Percentiles rank a stretch among this genome's conserved stretches.
phyloP scores from a whole-genome alignment of 2,329 filamentous ascomycete species.

The Claviceps lovelessii region DNA sequence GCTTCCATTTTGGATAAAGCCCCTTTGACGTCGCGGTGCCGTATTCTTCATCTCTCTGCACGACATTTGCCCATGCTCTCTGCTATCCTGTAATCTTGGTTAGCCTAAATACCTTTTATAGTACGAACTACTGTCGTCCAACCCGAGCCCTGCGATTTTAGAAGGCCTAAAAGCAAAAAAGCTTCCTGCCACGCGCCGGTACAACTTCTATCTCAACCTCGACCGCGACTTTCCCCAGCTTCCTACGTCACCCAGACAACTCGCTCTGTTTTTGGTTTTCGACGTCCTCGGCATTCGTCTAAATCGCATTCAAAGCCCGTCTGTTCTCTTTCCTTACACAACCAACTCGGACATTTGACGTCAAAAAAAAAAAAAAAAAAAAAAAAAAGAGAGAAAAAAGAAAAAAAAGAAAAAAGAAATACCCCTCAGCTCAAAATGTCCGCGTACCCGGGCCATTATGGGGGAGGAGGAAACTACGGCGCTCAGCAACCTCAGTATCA shows the following conservation, averaged over 20 bases:
- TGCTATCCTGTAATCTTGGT: neutral
- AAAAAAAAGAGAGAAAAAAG: no score
- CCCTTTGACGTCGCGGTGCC: neutral
- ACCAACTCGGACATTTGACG: neutral
- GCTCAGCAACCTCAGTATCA: slow-evolving; percentile 25
- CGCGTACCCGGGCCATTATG: slow-evolving; percentile 42
- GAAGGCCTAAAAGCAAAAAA: neutral
- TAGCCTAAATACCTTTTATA: neutral
- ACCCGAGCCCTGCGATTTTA: neutral
- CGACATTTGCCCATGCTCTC: neutral
- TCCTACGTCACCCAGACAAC: neutral
- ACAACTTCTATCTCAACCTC: neutral
- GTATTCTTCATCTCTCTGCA: neutral
- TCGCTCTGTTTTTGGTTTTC: neutral
- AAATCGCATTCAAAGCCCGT: neutral
- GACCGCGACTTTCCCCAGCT: neutral
- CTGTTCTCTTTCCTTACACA: neutral
- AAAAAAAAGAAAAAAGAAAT: no score
- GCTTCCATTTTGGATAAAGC: neutral
- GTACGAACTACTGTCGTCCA: neutral
- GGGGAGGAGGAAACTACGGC: slow-evolving; percentile 29
- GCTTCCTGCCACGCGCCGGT: neutral
- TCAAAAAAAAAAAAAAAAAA: no score
- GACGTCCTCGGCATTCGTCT: neutral
- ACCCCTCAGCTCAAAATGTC: slow-evolving; percentile 38